Conservation (phyloP, 2,329 filamentous ascomycete species). For the Fusarium piperis region DNA sequence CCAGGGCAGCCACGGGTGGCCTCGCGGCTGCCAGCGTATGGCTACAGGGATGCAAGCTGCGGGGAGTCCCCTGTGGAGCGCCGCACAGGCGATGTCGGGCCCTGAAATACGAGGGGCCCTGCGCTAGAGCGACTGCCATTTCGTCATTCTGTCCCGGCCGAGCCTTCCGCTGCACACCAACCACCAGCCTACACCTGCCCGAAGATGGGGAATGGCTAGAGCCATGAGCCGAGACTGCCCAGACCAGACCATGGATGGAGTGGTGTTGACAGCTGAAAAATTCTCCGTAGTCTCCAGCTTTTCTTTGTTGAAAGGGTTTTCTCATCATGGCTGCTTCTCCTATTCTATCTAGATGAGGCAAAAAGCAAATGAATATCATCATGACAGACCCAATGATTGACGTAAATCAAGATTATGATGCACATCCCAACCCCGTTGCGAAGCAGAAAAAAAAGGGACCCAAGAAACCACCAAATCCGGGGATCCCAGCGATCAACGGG, state of each 20-base stretch:
- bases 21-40: conserved; percentile 27
- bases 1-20: neutral
- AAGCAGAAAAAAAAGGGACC: conserved; percentile 15
- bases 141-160: conserved; percentile 23
- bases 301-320: neutral
- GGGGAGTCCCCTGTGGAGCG: conserved; percentile 33
- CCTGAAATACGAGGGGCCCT: conserved; percentile 33
- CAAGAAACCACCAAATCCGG: conserved; percentile 11
- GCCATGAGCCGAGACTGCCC: conserved; percentile 2
- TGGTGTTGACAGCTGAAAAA: neutral
- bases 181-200: neutral
- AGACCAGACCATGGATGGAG: neutral
- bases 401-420: conserved; percentile 34
- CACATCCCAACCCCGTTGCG: conserved; percentile 10
- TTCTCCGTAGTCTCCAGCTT: neutral
- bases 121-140: conserved; percentile 15
- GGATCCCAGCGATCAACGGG: conserved; percentile 14
- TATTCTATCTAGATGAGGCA: neutral
- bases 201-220: neutral
- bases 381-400: conserved; percentile 24
- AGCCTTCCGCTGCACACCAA: conserved; percentile 11
- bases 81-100: conserved; percentile 24
- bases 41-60: conserved; percentile 31
- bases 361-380: conserved; percentile 20
- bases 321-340: neutral